A percentile compares a stretch with the other conserved stretches of the same genome.
phyloP scores from a whole-genome alignment of 345 rosid genomes.

The Eucalyptus regnans region DNA sequence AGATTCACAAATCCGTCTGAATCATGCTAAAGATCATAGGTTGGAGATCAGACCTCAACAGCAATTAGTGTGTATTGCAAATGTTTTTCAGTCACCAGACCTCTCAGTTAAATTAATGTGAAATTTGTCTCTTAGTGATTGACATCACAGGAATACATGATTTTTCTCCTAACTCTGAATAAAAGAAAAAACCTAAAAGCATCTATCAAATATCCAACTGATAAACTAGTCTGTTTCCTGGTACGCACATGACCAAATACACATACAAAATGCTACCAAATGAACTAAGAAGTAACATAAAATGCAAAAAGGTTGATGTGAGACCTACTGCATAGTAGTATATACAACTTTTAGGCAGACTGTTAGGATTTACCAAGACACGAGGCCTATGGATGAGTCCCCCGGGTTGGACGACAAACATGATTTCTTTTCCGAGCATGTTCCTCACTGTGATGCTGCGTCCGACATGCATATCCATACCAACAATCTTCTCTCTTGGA shows the following conservation, averaged over 20 bases:
- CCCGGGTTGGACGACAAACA: conserved; percentile 81
- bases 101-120: neutral
- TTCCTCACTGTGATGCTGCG: conserved; percentile 80
- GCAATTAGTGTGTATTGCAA: neutral
- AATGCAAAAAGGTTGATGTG: neutral
- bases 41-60: neutral
- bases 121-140: neutral
- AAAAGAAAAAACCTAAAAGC: neutral
- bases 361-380: neutral
- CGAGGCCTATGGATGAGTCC: neutral
- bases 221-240: neutral
- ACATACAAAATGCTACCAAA: neutral
- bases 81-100: neutral
- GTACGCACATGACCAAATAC: neutral
- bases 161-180: neutral
- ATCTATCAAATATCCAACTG: neutral
- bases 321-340: neutral
- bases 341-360: neutral
- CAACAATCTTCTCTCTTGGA: conserved; percentile 67
- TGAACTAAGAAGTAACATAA: neutral
- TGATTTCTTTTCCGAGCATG: conserved; percentile 88
- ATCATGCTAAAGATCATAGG: neutral
- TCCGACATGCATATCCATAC: conserved; percentile 81
- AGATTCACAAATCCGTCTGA: neutral
- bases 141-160: neutral